Base-by-base conservation (phyloP, 345 rosid species). In the Nephelium lappaceum region DNA sequence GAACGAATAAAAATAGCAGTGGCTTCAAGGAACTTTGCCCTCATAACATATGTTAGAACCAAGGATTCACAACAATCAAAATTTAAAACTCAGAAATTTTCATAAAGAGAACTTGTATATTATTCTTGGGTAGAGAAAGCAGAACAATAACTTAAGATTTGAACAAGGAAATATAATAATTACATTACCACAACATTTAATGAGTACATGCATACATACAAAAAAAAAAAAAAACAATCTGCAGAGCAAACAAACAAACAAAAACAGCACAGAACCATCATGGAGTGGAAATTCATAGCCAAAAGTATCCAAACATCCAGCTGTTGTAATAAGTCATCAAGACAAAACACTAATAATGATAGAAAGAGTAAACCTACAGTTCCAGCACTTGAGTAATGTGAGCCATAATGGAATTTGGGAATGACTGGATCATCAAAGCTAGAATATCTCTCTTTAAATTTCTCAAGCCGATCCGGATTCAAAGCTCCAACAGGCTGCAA, bases 321-420 rank as follows among this genome's bases (percentile, higher is more conserved):
- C 58, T n/a, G 75, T 53, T 69, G 39, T 49, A 65, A 57, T 61
- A 70, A 39, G 66, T 5, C 42, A 53, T 19, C 24, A 66, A 1
- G 73, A 76, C 31, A n/a, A 12, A 45, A 72, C 47, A 64, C 74
- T 39, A 49, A 61, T 62, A 41, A 69, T 73, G 31, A 69, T 73
- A 74, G 45, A 57, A 69, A 73, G 69, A 83, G 72, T 79, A 65
- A 86, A 87, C 92, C 78, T 88, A 94, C 99, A 53, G 98, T 89
- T 85, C 97, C 98, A 55, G 98, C 95, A 85, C 98, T 94, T 38
- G 98, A 96, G 86, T 96, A 96, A 87, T 96, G 99, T 18, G 99
- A 96, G 77, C 98, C 97, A 82, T 96, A 96, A 80, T 96, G 99
- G 72, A 96, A 96, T 84, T 96, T 96, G 41, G 99, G 99, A 84